Evolutionary conservation across 108 stramenopile species (phyloP).

Genomic region (Cyclotella sp.): DNA sequence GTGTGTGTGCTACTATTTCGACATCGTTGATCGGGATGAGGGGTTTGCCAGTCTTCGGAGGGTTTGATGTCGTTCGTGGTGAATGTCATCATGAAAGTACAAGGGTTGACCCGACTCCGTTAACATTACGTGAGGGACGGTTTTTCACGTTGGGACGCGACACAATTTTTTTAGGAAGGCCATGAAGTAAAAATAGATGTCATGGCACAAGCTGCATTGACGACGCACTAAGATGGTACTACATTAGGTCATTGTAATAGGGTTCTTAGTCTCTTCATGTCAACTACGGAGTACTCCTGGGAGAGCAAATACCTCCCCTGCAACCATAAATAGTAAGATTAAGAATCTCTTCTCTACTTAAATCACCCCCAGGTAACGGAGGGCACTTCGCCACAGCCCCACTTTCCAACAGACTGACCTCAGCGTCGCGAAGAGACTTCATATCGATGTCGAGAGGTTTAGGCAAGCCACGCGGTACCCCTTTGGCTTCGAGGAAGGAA

Average conservation of each 20-base stretch:
- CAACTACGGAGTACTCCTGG: conserved; percentile 45
- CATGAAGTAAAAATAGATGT: conserved; percentile 1
- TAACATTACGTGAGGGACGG: conserved; percentile 18
- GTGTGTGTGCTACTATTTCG: conserved; percentile 76
- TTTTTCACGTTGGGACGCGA: conserved; percentile 34
- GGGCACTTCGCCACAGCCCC: conserved; percentile 81
- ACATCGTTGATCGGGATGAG: conserved; percentile 61
- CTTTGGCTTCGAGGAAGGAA: conserved; percentile 80
- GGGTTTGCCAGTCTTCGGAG: conserved; percentile 50
- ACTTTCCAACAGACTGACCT: conserved; percentile 72
- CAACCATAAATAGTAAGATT: conserved; percentile 75
- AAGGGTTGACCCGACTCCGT: background rate
- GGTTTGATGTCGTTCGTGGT: conserved; percentile 7
- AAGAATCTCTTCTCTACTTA: conserved; percentile 75
- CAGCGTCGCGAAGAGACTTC: conserved; percentile 78
- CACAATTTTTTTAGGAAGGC: conserved; percentile 28
- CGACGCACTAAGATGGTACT: no score
- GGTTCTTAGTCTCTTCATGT: background rate
- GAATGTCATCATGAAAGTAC: background rate
- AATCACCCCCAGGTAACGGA: conserved; percentile 74
- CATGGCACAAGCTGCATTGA: no score
- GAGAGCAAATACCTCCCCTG: conserved; percentile 66
- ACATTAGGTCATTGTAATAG: background rate
- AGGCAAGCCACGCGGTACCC: conserved; percentile 77
- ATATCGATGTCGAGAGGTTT: conserved; percentile 86